phyloP scores from a whole-genome alignment of 352 stramenopile genomes.

The Globisporangium acanthophoron region DNA sequence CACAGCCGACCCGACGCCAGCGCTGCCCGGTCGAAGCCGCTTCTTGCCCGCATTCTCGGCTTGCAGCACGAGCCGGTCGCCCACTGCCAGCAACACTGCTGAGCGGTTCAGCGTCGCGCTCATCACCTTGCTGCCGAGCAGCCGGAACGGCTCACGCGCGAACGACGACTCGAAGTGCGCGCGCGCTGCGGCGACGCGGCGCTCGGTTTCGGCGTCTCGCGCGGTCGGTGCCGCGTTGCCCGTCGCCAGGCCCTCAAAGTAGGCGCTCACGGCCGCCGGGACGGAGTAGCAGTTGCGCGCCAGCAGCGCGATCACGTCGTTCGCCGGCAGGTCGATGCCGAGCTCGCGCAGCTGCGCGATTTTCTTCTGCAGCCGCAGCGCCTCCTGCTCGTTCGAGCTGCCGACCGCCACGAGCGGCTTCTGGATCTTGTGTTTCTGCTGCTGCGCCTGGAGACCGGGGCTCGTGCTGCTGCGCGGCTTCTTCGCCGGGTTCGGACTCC shows the following conservation, averaged over 20 bases:
- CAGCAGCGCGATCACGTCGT: conserved; percentile 50
- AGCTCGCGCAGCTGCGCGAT: conserved; percentile 71
- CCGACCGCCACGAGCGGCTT: conserved; percentile 50
- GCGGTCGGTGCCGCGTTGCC: neutral
- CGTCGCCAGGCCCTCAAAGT: conserved; percentile 51
- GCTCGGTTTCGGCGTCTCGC: conserved; percentile 16
- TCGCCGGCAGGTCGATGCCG: conserved; percentile 54
- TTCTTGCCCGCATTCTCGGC: conserved; percentile 74
- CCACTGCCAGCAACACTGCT: conserved; percentile 27
- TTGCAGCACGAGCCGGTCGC: conserved; percentile 49
- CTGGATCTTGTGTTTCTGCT: conserved; percentile 17
- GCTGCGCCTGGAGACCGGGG: neutral
- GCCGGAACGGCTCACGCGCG: conserved; percentile 22
- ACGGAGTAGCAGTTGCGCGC: conserved; percentile 76
- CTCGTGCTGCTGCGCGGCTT: conserved; percentile 9
- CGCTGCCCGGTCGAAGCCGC: conserved; percentile 26
- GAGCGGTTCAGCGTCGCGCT: conserved; percentile 43
- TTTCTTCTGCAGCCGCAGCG: conserved; percentile 55
- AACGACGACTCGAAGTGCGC: conserved; percentile 29
- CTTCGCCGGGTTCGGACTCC: conserved; percentile 12
- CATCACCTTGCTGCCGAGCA: conserved; percentile 45
- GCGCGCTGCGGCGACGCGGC: conserved; percentile 12
- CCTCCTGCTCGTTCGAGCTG: conserved; percentile 60
- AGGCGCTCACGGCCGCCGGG: conserved; percentile 54
- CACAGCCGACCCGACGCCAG: neutral